Percentiles rank a stretch among this genome's conserved stretches.
Conservation (phyloP, 441 rosid genomes). For the Croton setiger region DNA sequence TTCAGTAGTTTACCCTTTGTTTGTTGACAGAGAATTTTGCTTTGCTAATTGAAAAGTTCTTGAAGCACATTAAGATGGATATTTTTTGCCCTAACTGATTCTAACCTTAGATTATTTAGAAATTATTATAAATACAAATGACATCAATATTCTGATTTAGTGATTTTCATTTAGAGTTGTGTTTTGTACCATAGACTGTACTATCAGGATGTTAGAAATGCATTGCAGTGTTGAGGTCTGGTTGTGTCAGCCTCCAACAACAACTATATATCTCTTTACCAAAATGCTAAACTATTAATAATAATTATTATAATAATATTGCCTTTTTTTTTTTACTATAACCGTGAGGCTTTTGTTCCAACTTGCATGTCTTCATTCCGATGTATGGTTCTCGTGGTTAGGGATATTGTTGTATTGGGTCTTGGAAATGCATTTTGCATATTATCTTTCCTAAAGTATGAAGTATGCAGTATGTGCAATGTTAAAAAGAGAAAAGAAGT, state of each 20-base stretch:
- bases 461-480: not conserved
- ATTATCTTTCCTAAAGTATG: not conserved
- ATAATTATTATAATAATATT: not conserved
- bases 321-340: not conserved
- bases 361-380: not conserved
- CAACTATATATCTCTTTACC: not conserved
- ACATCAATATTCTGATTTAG: not conserved
- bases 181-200: not conserved
- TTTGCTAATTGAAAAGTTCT: not conserved
- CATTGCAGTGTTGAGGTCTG: not conserved
- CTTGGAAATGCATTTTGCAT: not conserved
- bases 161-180: not conserved
- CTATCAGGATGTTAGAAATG: not conserved
- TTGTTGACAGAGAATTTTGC: not conserved
- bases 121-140: not conserved
- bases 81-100: not conserved
- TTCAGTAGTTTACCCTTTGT: not conserved
- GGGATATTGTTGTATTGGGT: not conserved
- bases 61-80: not conserved
- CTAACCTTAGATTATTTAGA: not conserved
- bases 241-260: not conserved
- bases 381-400: not conserved
- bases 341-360: not conserved
- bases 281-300: too few relatives aligned
- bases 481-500: too few relatives aligned